Evolutionary conservation across 192 early-diverging fungal genomes (phyloP), one percentile per base, ranked within the genome.

Genomic region (Coemansia sp.): DNA sequence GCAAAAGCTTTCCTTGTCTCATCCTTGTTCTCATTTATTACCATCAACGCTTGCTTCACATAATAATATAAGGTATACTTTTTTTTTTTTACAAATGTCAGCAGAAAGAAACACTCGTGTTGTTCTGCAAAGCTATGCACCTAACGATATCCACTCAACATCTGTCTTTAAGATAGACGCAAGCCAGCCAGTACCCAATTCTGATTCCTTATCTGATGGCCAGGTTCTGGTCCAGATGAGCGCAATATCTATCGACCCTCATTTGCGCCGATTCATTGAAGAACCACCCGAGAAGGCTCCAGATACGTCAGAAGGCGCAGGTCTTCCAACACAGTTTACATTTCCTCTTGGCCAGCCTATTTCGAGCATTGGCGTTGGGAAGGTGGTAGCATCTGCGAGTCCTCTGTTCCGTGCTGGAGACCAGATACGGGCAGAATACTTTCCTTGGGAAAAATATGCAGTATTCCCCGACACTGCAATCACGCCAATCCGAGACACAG

Each of bases 211-310:
- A 10, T 23, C 60, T 6, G 50, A 58, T 1, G 71, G 65, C 41
- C 76, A 79, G 39, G 70, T 79, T 12, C 62, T 92, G 37, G 60
- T 92, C 2, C 88, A 90, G 40, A 84, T 83, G 47, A 79, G 87
- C n/a, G 87, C 79, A 56, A 64, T 94, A 19, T 92, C 90, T 8
- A 70, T 92, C 11, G 92, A 93, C 74, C 92, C 90, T 8, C 93
- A 94, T 75, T 87, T 90, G 87, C 83, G 86, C 53, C 67, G 75
- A 32, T 88, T 89, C 57, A 93, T 94, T 86, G 75, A 86, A 43
- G 68, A 67, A 6, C 63, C 56, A 6, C 70, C 67, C 11, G 82
- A 80, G 23, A 71, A 72, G 5, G 86, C 90, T 61, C 60, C 74
- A 38, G 42, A 67, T 13, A 59, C 79, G 9, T 92, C 87, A 61